Evolutionary conservation across 78 protist genomes (phyloP).

Genomic region (Salpingoeca rosetta): DNA sequence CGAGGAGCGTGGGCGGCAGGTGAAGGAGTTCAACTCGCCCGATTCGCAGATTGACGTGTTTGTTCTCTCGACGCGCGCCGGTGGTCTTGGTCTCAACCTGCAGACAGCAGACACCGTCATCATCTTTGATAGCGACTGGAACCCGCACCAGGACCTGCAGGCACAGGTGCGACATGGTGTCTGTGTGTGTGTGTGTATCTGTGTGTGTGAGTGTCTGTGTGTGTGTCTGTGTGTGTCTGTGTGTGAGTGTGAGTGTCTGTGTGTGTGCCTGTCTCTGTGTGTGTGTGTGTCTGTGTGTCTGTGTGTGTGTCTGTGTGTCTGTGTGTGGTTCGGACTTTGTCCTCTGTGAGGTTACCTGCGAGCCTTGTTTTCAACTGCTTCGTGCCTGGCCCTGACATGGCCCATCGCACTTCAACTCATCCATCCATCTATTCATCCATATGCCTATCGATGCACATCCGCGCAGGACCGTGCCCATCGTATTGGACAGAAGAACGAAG

Average conservation of each 20-base stretch:
- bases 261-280: too few relatives aligned
- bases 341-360: too few relatives aligned
- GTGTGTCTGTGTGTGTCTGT: too few relatives aligned
- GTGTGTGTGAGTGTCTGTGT: too few relatives aligned
- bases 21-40: conserved; percentile 41
- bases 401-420: too few relatives aligned
- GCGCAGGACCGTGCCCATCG: conserved; percentile 91
- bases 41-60: conserved; percentile 56
- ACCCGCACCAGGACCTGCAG: conserved; percentile 75
- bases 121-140: conserved; percentile 92
- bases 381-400: too few relatives aligned
- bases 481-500: conserved; percentile 92
- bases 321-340: too few relatives aligned
- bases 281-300: too few relatives aligned
- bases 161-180: not conserved
- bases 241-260: too few relatives aligned
- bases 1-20: conserved; percentile 54
- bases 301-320: too few relatives aligned
- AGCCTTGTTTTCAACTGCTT: too few relatives aligned
- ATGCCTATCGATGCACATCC: not conserved
- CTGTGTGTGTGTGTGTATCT: too few relatives aligned
- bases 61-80: conserved; percentile 74
- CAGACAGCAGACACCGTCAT: conserved; percentile 90
- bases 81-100: conserved; percentile 94
- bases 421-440: not conserved